Conservation (phyloP, 179 eudicot species). For the Beta lomatogona region DNA sequence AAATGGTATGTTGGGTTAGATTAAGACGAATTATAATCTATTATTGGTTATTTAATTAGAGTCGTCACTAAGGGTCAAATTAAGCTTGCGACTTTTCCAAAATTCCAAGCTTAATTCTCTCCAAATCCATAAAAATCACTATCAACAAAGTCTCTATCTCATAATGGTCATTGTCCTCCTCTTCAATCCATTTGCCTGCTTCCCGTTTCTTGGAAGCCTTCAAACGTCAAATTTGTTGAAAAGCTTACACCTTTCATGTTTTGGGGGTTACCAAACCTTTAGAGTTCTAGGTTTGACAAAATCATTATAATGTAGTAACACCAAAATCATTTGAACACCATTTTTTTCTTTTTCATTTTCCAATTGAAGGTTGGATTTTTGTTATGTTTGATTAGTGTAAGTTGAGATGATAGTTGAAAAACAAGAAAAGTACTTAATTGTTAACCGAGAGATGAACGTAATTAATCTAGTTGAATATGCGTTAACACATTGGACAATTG, state of each 20-base stretch:
- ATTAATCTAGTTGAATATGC: too few relatives aligned
- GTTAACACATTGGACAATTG: too few relatives aligned
- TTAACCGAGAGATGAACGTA: too few relatives aligned
- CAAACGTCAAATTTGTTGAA: constrained; percentile 22
- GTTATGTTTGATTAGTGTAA: too few relatives aligned
- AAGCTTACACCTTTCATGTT: not conserved
- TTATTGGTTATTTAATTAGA: not conserved
- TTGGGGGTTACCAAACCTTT: not conserved
- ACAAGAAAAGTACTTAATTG: too few relatives aligned
- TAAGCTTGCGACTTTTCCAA: not conserved
- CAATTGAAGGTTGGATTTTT: not conserved
- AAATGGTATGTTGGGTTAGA: not conserved
- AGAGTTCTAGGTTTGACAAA: not conserved
- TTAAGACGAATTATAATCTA: constrained; percentile 22
- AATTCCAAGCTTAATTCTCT: not conserved
- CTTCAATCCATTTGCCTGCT: not conserved
- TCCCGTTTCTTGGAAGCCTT: constrained; percentile 15
- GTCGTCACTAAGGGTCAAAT: constrained; percentile 4
- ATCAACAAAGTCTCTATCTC: not conserved
- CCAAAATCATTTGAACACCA: not conserved
- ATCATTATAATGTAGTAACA: not conserved
- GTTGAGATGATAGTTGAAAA: too few relatives aligned
- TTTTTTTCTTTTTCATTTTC: not conserved
- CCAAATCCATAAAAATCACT: constrained; percentile 3
- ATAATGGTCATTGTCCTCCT: not conserved